Percentiles rank a stretch among this genome's conserved stretches.
phyloP scores from a whole-genome alignment of 768 basidiomycete species.

The Jaapia argillacea region DNA sequence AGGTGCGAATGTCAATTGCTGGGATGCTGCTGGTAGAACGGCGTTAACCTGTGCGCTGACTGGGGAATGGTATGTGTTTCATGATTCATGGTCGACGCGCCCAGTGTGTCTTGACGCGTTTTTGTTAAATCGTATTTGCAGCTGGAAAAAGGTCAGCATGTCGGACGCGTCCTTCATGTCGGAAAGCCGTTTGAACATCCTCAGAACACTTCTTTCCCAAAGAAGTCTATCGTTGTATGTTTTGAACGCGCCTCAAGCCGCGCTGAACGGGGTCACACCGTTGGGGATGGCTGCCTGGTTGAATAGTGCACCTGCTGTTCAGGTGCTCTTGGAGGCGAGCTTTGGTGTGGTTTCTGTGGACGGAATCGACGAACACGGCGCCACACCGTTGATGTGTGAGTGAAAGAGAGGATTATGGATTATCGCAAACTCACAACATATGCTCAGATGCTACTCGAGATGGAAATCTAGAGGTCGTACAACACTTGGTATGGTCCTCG shows the following conservation, averaged over 20 bases:
- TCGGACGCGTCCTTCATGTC: conserved; percentile 57
- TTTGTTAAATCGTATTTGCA: conserved; percentile 17
- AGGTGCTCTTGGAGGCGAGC: conserved; percentile 53
- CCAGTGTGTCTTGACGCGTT: conserved; percentile 1
- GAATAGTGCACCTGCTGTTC: conserved; percentile 50
- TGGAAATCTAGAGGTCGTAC: conserved; percentile 56
- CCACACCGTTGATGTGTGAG: conserved; percentile 81
- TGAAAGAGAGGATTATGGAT: conserved; percentile 9
- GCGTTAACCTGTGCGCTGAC: not conserved
- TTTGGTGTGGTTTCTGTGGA: conserved; percentile 58
- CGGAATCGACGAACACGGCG: conserved; percentile 64
- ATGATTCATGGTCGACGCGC: conserved; percentile 4
- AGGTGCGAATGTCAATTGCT: not conserved
- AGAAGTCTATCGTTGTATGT: conserved; percentile 56
- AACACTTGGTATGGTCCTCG: conserved; percentile 40
- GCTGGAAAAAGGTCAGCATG: conserved; percentile 64
- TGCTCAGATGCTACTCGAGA: conserved; percentile 70
- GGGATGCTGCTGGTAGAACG: not conserved
- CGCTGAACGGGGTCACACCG: conserved; percentile 66
- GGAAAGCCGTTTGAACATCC: conserved; percentile 41
- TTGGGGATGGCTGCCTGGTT: conserved; percentile 76
- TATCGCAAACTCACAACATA: conserved; percentile 1
- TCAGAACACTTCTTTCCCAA: conserved; percentile 44
- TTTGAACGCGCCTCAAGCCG: conserved; percentile 62
- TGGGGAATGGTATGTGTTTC: conserved; percentile 50